A percentile compares a stretch with the other conserved stretches of the same genome.
phyloP scores from a whole-genome alignment of 2,329 filamentous ascomycete genomes.

The Calonectria henricotiae region DNA sequence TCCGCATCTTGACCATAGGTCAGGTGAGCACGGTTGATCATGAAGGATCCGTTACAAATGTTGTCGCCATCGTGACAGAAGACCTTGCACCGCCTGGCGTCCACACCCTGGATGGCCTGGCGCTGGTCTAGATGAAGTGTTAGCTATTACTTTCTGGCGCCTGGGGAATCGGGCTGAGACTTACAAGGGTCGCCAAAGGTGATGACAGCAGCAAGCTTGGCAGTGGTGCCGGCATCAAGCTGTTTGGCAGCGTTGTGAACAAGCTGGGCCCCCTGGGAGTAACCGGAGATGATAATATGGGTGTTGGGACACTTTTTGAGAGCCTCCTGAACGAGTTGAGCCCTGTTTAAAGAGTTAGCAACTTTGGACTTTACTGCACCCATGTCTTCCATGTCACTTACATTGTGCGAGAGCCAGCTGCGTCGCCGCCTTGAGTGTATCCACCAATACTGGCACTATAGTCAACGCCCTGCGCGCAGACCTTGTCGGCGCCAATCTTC shows the following conservation, averaged over 20 bases:
- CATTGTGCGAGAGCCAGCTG: conserved; percentile 63
- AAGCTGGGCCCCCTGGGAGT: conserved; percentile 61
- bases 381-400: conserved; percentile 55
- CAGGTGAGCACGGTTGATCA: conserved; percentile 51
- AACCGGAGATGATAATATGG: conserved; percentile 65
- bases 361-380: background rate
- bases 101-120: conserved; percentile 47
- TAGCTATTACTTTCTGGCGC: conserved; percentile 23
- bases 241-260: conserved; percentile 63
- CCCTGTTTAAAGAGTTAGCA: conserved; percentile 38
- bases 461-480: conserved; percentile 70
- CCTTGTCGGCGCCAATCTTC: conserved; percentile 60
- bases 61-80: conserved; percentile 56
- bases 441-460: conserved; percentile 66
- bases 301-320: conserved; percentile 63
- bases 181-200: conserved; percentile 55
- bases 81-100: conserved; percentile 47
- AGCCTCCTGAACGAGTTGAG: conserved; percentile 53
- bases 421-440: conserved; percentile 65
- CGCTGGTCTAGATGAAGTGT: conserved; percentile 41
- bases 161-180: conserved; percentile 22
- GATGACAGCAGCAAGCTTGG: conserved; percentile 53
- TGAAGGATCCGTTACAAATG: conserved; percentile 53
- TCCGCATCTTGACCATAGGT: conserved; percentile 54
- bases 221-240: conserved; percentile 56